A percentile compares a stretch with the other conserved stretches of the same genome.
Conservation (phyloP, 805 yeast genomes). For the Grigorovia yakushimaensis region DNA sequence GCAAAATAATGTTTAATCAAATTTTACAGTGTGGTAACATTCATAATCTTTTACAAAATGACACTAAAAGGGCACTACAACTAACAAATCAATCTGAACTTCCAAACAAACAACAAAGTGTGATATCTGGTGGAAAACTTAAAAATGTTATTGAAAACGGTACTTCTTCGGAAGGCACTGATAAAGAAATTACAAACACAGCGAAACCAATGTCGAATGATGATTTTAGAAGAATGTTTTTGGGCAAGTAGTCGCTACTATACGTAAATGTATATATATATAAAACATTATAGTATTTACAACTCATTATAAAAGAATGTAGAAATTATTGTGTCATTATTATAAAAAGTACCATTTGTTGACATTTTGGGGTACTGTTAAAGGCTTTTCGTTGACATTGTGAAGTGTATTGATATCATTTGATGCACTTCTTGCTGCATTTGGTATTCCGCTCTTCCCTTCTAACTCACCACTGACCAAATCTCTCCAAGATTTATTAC, state of each 20-base stretch:
- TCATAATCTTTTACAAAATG: constrained; percentile 18
- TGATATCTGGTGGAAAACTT: not conserved
- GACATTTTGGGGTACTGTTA: constrained; percentile 32
- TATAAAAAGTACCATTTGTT: constrained; percentile 28
- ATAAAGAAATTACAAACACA: not conserved
- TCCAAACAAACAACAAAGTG: not conserved
- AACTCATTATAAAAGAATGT: no score
- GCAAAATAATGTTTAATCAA: constrained; percentile 30
- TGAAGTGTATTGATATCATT: no score
- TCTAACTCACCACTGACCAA: constrained; percentile 34
- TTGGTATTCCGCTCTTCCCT: not conserved
- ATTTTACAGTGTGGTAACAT: constrained; percentile 28
- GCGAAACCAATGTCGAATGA: constrained; percentile 25
- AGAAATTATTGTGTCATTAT: no score
- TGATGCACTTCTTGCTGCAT: no score
- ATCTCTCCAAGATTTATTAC: constrained; percentile 58
- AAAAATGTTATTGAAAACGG: not conserved
- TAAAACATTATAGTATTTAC: no score
- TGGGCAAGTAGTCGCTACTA: constrained; percentile 21
- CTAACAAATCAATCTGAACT: no score
- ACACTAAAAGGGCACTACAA: no score
- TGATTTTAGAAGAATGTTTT: constrained; percentile 31
- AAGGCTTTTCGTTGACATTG: not conserved
- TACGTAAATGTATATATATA: no score
- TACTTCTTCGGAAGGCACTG: no score